A percentile compares a stretch with the other conserved stretches of the same genome.
These are phyloP conservation scores for Fusarium circinatum DNA, from an alignment of 2,329 filamentous ascomycete species.

Conservation along the genomic window DNA sequence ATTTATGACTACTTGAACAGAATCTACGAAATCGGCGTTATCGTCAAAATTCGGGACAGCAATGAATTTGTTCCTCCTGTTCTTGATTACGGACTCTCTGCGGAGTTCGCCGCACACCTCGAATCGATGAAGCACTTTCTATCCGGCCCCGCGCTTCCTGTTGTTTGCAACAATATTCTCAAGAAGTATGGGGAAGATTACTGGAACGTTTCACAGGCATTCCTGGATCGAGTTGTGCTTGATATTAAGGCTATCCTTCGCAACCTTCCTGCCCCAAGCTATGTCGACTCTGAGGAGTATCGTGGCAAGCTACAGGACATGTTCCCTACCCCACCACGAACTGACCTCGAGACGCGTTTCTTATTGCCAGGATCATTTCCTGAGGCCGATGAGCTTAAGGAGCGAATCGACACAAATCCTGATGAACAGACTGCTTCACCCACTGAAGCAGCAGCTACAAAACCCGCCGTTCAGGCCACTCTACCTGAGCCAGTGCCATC, in stretches of 20 bases:
- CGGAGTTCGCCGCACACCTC: conserved; percentile 26
- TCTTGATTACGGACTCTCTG: conserved; percentile 37
- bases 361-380: conserved; percentile 45
- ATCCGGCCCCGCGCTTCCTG: conserved; percentile 40
- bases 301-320: conserved; percentile 36
- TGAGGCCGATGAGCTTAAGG: conserved; percentile 27
- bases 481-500: background rate
- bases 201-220: conserved; percentile 34
- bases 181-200: conserved; percentile 7
- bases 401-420: background rate
- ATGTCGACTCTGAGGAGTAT: conserved; percentile 40
- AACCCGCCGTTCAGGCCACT: background rate
- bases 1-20: conserved; percentile 36
- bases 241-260: conserved; percentile 46
- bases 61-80: conserved; percentile 38
- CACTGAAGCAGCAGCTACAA: background rate
- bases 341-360: conserved; percentile 26
- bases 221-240: conserved; percentile 43
- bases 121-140: conserved; percentile 41
- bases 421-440: background rate
- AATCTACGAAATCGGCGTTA: conserved; percentile 44
- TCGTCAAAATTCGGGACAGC: conserved; percentile 43
- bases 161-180: conserved; percentile 43
- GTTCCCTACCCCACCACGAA: conserved; percentile 33
- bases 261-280: conserved; percentile 46